Evolutionary conservation across 495 filamentous ascomycete species (phyloP).

Genomic region (Hamigera avellanea): DNA sequence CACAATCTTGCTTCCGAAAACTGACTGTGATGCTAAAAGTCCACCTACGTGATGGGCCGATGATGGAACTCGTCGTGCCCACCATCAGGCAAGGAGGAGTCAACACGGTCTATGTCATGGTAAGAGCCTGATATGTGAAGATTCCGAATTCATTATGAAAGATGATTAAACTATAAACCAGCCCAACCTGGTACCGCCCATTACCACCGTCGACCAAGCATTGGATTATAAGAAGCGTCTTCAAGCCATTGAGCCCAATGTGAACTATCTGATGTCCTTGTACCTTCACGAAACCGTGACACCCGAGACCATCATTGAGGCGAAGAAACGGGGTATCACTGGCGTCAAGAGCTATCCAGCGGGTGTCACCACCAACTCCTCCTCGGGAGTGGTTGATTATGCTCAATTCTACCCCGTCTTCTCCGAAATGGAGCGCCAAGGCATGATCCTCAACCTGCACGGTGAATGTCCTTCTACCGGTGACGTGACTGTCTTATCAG

Average conservation of each 20-base stretch:
- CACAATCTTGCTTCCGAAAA: background rate
- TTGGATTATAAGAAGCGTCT: conserved; percentile 63
- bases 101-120: conserved; percentile 77
- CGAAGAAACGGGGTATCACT: conserved; percentile 41
- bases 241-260: conserved; percentile 52
- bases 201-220: conserved; percentile 62
- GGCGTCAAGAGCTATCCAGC: conserved; percentile 52
- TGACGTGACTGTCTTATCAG: conserved; percentile 60
- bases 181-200: conserved; percentile 64
- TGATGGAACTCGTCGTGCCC: conserved; percentile 75
- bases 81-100: conserved; percentile 62
- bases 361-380: conserved; percentile 72
- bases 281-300: conserved; percentile 73
- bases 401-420: conserved; percentile 66
- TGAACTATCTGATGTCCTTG: conserved; percentile 81
- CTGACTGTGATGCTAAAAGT: conserved; percentile 11
- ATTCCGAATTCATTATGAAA: no score
- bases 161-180: conserved; percentile 15
- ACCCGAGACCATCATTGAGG: conserved; percentile 64
- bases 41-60: conserved; percentile 66
- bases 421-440: conserved; percentile 59
- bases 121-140: no score
- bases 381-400: conserved; percentile 67
- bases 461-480: conserved; percentile 43
- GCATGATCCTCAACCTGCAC: conserved; percentile 53